phyloP scores from a whole-genome alignment of 192 early-diverging fungal genomes.

The Podila verticillata region DNA sequence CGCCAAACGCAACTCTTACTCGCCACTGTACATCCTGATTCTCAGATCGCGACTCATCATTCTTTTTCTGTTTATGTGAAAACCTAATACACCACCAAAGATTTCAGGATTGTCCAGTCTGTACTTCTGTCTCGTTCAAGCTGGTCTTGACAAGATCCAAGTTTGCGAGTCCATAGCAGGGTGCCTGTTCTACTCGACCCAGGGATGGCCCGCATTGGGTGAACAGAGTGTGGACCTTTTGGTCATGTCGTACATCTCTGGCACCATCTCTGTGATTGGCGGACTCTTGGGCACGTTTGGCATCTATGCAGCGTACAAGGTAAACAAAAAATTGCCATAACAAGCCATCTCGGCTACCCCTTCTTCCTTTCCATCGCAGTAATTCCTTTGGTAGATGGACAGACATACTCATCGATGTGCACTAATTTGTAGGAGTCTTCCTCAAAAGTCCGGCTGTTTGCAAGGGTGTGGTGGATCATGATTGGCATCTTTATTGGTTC shows the following conservation, averaged over 20 bases:
- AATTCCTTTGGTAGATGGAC: too few species aligned
- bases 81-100: conserved; percentile 9
- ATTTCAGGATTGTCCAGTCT: conserved; percentile 25
- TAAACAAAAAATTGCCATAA: not conserved
- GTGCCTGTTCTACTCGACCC: conserved; percentile 33
- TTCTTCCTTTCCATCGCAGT: not conserved
- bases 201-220: conserved; percentile 41
- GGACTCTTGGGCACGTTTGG: conserved; percentile 38
- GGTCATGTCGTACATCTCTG: conserved; percentile 43
- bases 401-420: not conserved
- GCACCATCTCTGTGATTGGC: conserved; percentile 22
- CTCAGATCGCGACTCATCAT: not conserved
- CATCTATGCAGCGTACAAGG: conserved; percentile 40
- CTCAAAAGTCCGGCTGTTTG: conserved; percentile 25
- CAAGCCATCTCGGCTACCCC: not conserved
- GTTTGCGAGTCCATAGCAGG: conserved; percentile 22
- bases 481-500: conserved; percentile 37
- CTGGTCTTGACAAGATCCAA: conserved; percentile 21
- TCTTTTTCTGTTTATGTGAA: not conserved
- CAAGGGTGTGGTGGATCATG: conserved; percentile 39
- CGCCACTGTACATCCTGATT: not conserved
- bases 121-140: conserved; percentile 41
- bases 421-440: conserved; percentile 20
- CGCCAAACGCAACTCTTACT: too few species aligned
- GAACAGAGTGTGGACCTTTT: conserved; percentile 32